Base-by-base conservation (phyloP, 164 flowering plant genomes). In the Kingdonia uniflora region DNA sequence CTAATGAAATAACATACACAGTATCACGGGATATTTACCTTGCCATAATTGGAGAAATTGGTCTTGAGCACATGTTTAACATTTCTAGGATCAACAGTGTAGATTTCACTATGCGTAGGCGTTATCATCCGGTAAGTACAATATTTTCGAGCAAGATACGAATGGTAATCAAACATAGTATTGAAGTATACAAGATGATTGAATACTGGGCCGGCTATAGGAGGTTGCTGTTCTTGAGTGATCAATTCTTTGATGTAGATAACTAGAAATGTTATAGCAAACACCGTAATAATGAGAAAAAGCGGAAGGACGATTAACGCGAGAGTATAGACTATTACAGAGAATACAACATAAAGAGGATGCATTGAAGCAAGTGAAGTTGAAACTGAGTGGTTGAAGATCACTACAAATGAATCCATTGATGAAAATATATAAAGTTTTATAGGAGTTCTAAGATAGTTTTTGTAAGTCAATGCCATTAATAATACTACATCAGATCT, bases 1-100 rank as follows among this genome's bases (percentile, higher is more conserved):
- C 37, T 24, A 29, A 49, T 10, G n/a, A 47, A 2, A 47, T n/a
- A 14, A n/a, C 29, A 20, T 25, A 21, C 14, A 49, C 5, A 25
- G 13, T n/a, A 41, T 4, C 44, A 41, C 44, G 4, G 15, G 44
- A 41, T 14, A 14, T 47, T 41, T 41, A 71, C 76, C 76, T 69
- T 71, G 26, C 46, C 61, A 47, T 70, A 73, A 46, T 73, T 68
- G 6, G 60, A 19, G 42, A 76, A 76, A 47, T 73, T 76, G 49
- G 72, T 68, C 33, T 71, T 76, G 16, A 76, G 74, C 15, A 76
- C 68, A 38, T 76, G 58, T 42, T 76, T 73, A 58, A 76, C 64
- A 55, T 68, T 73, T 11, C 52, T 45, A 7, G 77, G 77, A 53
- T 73, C 80, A 44, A 61, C 45, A 12, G 71, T 73, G 41, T 60